Conservation (phyloP, 1,139 yeast genomes). For the Debaryomyces psychrophilus region DNA sequence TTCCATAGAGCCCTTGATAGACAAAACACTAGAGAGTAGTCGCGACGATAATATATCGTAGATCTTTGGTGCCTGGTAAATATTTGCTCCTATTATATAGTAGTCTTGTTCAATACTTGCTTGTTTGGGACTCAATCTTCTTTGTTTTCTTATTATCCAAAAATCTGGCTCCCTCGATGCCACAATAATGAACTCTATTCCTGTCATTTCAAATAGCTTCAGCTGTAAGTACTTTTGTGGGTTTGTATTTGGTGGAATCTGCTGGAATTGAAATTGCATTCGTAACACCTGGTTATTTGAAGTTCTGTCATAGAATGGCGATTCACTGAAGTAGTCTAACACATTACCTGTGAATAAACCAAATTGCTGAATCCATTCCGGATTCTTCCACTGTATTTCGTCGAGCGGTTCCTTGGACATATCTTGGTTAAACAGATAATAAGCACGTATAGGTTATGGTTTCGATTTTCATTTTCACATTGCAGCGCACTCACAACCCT, state of each 20-base stretch:
- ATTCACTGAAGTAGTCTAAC: constrained; percentile 86
- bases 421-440: neutral
- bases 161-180: constrained; percentile 84
- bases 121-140: constrained; percentile 50
- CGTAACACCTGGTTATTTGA: constrained; percentile 92
- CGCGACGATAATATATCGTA: constrained; percentile 45
- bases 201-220: constrained; percentile 77
- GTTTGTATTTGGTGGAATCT: constrained; percentile 43
- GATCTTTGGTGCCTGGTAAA: constrained; percentile 81
- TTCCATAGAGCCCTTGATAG: constrained; percentile 41
- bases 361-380: constrained; percentile 92
- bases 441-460: neutral
- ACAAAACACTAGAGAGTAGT: constrained; percentile 39
- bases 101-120: constrained; percentile 53
- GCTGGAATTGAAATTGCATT: constrained; percentile 93
- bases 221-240: constrained; percentile 48
- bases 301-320: constrained; percentile 93
- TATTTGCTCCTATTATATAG: constrained; percentile 88
- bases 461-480: neutral
- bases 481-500: constrained; percentile 5
- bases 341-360: constrained; percentile 89
- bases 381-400: constrained; percentile 95
- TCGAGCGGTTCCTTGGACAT: constrained; percentile 54
- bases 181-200: constrained; percentile 80
- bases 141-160: constrained; percentile 87